Evolutionary conservation across 2,329 filamentous ascomycete species (phyloP), one percentile per base, ranked within the genome.

Genomic region (Venturia asperata): DNA sequence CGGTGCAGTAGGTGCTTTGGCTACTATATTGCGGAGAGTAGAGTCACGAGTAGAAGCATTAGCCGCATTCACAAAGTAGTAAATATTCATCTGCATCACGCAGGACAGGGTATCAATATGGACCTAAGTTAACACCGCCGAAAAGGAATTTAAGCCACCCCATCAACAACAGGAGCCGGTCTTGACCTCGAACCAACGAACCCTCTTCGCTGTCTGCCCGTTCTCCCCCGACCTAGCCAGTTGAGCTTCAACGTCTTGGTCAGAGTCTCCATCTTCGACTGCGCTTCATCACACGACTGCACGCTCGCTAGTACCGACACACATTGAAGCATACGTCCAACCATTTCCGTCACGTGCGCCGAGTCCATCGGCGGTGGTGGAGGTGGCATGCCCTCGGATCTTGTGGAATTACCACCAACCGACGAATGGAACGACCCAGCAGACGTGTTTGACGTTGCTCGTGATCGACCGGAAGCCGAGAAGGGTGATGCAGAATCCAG

Each of bases 251-350:
- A 80, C 70, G 94, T 87, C 72, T 91, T 88, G 66, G 89, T 91
- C 68, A 99, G 79, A 71, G 92, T 85, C 67, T 93, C 89, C 71
- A 97, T 89, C 76, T 88, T 91, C 65, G 83, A 83, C 73, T 93
- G 90, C 1, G 85, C 83, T 45, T 88, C 86, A 68, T 95, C 91
- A 11, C 84, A 84, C 0, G 82, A 85, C 71, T 85, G 88, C 15
- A 96, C 84, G 67, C 87, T 87, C 3, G 91, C 90, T 27, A 99
- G 81, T 9, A 99, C 92, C 74, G 89, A 93, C 76, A 97, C 88
- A 75, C 94, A 99, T 78, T 99, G 94, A 68, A 99, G 80, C 91
- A 99, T 96, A 62, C 93, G 83, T 0, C 92, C 94, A 0, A 97
- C 92, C 70, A 93, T 96, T 70, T 97, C 92, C 0, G 94, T 96